Evolutionary conservation across 202 grass and related monocot species (phyloP).

Genomic region (Setaria viridis): DNA sequence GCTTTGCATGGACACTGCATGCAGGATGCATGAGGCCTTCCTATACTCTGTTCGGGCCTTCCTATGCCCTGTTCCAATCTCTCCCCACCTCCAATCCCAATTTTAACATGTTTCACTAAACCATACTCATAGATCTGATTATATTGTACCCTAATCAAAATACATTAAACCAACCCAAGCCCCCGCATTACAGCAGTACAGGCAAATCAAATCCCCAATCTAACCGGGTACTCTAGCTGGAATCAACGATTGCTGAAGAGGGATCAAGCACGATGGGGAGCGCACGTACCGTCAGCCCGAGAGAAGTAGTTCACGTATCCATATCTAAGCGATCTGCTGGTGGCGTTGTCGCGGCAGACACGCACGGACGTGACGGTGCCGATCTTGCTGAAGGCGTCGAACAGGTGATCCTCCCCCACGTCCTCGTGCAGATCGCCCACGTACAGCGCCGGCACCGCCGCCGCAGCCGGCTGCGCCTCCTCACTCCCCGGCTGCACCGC

Average conservation of each 20-base stretch:
- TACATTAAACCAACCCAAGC: neutral
- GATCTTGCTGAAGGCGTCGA: slow-evolving; percentile 65
- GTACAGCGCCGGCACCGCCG: slow-evolving; percentile 67
- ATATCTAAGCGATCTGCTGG: slow-evolving; percentile 68
- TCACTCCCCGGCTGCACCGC: neutral
- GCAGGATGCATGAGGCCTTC: slow-evolving; percentile 21
- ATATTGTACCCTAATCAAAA: neutral
- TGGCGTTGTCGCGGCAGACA: slow-evolving; percentile 72
- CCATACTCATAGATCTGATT: neutral
- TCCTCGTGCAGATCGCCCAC: slow-evolving; percentile 76
- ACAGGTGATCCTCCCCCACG: slow-evolving; percentile 65
- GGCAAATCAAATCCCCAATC: neutral
- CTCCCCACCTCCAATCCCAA: neutral
- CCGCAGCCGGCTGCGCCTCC: slow-evolving; percentile 28
- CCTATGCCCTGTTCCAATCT: neutral
- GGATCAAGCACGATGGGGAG: neutral
- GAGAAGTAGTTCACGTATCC: slow-evolving; percentile 87
- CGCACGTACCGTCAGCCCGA: slow-evolving; percentile 58
- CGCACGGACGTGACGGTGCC: slow-evolving; percentile 71
- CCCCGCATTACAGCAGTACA: neutral
- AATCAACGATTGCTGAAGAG: neutral
- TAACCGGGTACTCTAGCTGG: neutral
- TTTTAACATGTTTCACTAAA: neutral
- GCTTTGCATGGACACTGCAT: neutral
- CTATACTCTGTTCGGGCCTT: too few species aligned